Conservation (phyloP, 345 rosid genomes). For the Aegle marmelos region DNA sequence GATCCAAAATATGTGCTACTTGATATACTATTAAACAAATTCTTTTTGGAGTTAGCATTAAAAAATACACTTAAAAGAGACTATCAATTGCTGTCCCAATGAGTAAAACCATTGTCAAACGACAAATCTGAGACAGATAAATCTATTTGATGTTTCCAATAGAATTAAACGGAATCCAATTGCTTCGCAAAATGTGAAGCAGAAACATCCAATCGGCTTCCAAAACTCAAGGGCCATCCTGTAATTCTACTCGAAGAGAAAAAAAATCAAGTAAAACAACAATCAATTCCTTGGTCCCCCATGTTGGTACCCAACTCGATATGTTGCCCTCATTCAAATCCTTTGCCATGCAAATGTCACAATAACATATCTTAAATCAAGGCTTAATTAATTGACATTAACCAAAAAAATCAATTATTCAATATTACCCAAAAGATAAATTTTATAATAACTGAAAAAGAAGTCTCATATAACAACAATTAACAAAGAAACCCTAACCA, state of each 20-base stretch:
- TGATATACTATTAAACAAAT: background rate
- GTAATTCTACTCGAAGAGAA: background rate
- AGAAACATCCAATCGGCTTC: background rate
- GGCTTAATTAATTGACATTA: background rate
- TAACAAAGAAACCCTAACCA: background rate
- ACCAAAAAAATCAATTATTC: background rate
- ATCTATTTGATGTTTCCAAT: background rate
- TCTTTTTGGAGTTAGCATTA: background rate
- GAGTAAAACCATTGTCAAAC: background rate
- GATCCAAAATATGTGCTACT: slow-evolving; percentile 33
- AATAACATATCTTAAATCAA: too few relatives aligned
- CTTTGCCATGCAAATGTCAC: too few relatives aligned
- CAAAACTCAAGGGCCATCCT: background rate
- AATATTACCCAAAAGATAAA: background rate
- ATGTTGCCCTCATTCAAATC: too few relatives aligned
- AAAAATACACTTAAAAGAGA: background rate
- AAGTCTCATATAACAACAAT: background rate
- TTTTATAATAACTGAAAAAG: background rate
- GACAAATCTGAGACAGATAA: background rate
- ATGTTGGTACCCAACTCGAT: too few relatives aligned
- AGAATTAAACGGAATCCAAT: background rate
- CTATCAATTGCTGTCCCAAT: background rate
- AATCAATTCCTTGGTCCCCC: background rate
- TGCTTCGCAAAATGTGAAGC: background rate
- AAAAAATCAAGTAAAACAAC: background rate